Evolutionary conservation across 345 rosid species (phyloP), one percentile per base, ranked within the genome.

Genomic region (Ceriops zippeliana): DNA sequence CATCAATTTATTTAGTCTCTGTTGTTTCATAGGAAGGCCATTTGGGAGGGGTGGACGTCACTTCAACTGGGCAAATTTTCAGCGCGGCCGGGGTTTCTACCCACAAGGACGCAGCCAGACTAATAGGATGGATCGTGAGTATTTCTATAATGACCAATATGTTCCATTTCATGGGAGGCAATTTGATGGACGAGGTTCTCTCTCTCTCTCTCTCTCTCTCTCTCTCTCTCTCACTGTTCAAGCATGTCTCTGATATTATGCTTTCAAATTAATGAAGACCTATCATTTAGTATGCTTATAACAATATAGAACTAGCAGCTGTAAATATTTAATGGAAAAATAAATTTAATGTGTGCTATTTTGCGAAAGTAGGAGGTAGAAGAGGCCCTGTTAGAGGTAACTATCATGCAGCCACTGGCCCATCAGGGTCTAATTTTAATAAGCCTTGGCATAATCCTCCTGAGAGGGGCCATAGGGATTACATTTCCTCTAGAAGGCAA

Each of bases 331-430:
- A 17, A 21, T 20, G 59, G 5, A 24, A 56, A 56, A 21, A 24
- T 56, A 24, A 37, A 66, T 70, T 42, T 75, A 49, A 84, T 34
- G 1, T 47, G 3, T 69, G 28, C 65, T 52, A 64, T 26, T 28
- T 2, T 57, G 32, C 26, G 37, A 58, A 61, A 65, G 17, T 70
- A 78, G 86, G 86, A 60, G 84, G 84, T 28, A 78, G 86, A 74
- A 76, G 87, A 72, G 83, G 80, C 56, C 65, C 75, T 75, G 69
- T 71, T 19, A 77, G 86, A 72, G 87, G 80, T 71, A 58, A 59
- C 59, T 56, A 56, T 20, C 59, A 24, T 58, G 67, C 67, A 2
- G 67, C 66, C 61, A 37, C 72, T 64, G 79, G 79, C 37, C 71
- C 84, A 5, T 83, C 86, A 42, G 79, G 90, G 67, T 61, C 79